phyloP scores from a whole-genome alignment of 371 early-diverging fungal species.

The Caulochytrium protostelioides region DNA sequence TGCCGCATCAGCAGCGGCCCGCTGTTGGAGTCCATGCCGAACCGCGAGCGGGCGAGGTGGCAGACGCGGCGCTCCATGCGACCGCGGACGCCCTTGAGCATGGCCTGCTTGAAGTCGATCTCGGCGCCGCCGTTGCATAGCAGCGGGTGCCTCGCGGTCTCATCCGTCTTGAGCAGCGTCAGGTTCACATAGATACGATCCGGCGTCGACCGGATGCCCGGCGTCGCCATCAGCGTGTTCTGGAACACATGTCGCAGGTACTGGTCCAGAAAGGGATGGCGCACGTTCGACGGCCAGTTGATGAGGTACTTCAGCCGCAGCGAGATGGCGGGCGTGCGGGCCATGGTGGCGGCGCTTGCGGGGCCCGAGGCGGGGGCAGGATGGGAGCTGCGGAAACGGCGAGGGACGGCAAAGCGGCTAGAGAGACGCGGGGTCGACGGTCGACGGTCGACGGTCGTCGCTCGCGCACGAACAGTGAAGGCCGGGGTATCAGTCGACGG shows the following conservation, averaged over 20 bases:
- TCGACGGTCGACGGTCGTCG: too few species aligned
- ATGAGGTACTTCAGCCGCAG: conserved; percentile 14
- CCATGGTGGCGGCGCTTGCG: too few species aligned
- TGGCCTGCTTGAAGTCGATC: conserved; percentile 4
- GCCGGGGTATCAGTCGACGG: too few species aligned
- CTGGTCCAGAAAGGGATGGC: conserved; percentile 14
- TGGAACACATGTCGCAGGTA: conserved; percentile 27
- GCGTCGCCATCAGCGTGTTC: conserved; percentile 9
- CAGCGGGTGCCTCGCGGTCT: conserved; percentile 1
- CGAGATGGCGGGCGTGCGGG: conserved; percentile 17
- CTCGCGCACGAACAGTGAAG: too few species aligned
- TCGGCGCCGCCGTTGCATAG: conserved; percentile 11
- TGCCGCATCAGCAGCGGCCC: too few species aligned
- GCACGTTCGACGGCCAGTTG: conserved; percentile 25
- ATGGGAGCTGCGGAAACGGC: too few species aligned
- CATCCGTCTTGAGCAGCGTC: conserved; percentile 8
- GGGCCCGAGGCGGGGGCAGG: too few species aligned
- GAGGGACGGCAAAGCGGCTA: too few species aligned
- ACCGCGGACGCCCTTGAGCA: conserved; percentile 7
- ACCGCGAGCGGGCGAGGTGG: too few species aligned
- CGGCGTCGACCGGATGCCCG: conserved; percentile 20
- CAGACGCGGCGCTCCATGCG: too few species aligned
- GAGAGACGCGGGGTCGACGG: too few species aligned
- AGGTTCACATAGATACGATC: conserved; percentile 23
- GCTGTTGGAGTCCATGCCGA: too few species aligned